Base-by-base conservation (phyloP, 371 early-diverging fungal genomes). In the Polyrhizophydium stewartii region DNA sequence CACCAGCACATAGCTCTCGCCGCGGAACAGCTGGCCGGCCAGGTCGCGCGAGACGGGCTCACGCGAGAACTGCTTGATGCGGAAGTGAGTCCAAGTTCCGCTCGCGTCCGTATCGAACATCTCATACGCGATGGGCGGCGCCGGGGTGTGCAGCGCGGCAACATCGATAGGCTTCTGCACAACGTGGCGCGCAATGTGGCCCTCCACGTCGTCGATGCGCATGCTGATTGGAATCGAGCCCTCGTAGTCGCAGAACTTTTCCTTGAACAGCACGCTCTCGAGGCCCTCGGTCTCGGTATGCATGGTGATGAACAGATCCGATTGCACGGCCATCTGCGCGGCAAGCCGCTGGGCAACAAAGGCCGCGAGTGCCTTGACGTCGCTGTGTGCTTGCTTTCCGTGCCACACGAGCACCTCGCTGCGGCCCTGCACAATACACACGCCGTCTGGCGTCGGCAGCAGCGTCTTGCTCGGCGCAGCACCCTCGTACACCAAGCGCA, bases 181-280 rank as follows among this genome's bases (percentile, higher is more conserved):
- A 17, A 63, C 25, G 12, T 28, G 17, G 25, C 60, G 46, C 21
- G 66, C 74, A 57, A 70, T 50, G 51, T 59, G 56, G 12, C 66
- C 64, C 25, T 61, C 52, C 21, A 41, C 43, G 22, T 60, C 65
- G 3, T 61, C 67, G 5, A 66, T 37, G 13, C 69, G 30, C 75
- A 74, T 68, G 32, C 56, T 62, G 55, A 74, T 74, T 0, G 75
- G 75, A 17, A 74, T 59, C 31, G 67, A 62, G 58, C 65, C 64
- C 47, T 62, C 64, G 55, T 61, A 74, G 55, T 68, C 74, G 13
- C 41, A 30, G 51, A 74, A 71, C 46, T 71, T 70, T 30, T 68
- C 69, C 65, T 67, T 27, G 5, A 19, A 33, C 16, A 67, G 37
- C 22, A 45, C 71, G 21, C 60, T 50, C 55, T 74, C 74, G 32